These are phyloP conservation scores for Ustilago loliicola DNA, from an alignment of 1,284 basidiomycete genomes.

Conservation along the genomic window DNA sequence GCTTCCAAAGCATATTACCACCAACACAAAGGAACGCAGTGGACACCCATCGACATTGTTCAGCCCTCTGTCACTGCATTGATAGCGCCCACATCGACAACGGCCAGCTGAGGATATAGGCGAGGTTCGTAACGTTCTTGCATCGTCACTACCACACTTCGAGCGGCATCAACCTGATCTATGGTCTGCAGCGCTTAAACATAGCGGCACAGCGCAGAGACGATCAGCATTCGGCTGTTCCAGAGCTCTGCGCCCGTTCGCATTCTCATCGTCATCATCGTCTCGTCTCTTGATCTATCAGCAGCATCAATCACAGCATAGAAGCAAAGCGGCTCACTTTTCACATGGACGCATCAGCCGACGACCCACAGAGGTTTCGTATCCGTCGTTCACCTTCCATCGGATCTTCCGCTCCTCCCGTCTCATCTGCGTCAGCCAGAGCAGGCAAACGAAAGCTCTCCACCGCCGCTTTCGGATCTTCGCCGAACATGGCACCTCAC, in stretches of 20 bases:
- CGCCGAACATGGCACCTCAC: conserved; percentile 39
- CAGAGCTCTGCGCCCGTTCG: conserved; percentile 23
- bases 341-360: conserved; percentile 52
- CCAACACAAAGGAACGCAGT: too few species aligned
- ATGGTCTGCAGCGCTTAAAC: conserved; percentile 14
- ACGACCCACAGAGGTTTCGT: conserved; percentile 43
- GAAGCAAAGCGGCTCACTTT: too few species aligned
- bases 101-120: background rate
- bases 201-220: conserved; percentile 18
- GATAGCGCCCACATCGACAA: background rate
- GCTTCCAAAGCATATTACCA: too few species aligned
- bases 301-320: too few species aligned
- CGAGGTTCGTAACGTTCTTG: too few species aligned
- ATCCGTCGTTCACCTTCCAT: conserved; percentile 48
- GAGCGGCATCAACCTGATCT: background rate
- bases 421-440: conserved; percentile 23
- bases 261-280: background rate
- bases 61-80: too few species aligned
- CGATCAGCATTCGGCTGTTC: conserved; percentile 35
- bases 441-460: conserved; percentile 52
- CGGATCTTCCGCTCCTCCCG: conserved; percentile 32
- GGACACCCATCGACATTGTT: too few species aligned
- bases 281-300: background rate
- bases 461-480: conserved; percentile 42
- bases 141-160: background rate